These are phyloP conservation scores for Daldinia concentrica DNA, from an alignment of 495 filamentous ascomycete species.

Conservation along the genomic window DNA sequence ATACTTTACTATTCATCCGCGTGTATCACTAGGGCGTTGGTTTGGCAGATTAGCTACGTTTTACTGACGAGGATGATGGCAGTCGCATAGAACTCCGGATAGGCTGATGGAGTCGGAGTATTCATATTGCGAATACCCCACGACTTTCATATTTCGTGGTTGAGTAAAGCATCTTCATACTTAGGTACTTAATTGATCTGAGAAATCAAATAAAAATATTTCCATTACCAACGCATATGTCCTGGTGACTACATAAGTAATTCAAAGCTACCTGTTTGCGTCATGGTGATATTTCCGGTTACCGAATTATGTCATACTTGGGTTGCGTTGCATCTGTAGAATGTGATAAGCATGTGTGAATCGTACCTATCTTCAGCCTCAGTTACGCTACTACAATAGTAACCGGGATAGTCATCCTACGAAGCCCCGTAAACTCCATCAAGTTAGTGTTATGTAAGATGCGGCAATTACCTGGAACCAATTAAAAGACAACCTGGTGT, in stretches of 20 bases:
- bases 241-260: background rate
- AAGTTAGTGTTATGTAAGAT: background rate
- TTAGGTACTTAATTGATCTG: constrained; percentile 6
- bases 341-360: background rate
- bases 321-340: background rate
- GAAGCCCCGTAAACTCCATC: constrained; percentile 1
- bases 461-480: background rate
- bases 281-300: background rate
- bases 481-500: background rate
- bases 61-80: background rate
- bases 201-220: constrained; percentile 10
- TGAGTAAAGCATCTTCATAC: background rate
- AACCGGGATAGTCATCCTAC: constrained; percentile 1
- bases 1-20: background rate
- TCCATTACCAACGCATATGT: background rate
- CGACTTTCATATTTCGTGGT: background rate
- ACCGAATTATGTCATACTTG: background rate
- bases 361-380: constrained; percentile 3
- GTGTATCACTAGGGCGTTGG: constrained; percentile 30
- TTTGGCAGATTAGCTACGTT: constrained; percentile 17
- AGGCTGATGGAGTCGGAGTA: constrained; percentile 7
- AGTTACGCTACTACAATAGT: background rate
- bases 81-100: constrained; percentile 4
- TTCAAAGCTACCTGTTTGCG: background rate
- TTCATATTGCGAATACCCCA: background rate